A percentile compares a stretch with the other conserved stretches of the same genome.
Evolutionary conservation across 1,139 yeast genomes (phyloP).

Genomic region (Nakaseomyces bracarensis): DNA sequence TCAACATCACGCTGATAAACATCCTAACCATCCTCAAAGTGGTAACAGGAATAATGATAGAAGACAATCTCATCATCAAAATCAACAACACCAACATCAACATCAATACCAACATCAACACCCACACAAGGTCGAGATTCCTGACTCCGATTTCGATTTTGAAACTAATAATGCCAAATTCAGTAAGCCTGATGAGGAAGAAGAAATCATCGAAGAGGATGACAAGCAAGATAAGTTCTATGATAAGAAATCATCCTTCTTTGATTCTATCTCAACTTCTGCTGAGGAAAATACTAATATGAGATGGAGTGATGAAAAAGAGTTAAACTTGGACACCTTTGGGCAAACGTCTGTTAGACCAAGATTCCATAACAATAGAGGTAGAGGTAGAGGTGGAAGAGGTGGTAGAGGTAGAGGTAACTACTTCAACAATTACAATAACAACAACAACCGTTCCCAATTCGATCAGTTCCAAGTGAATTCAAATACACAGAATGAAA

Average conservation of each 20-base stretch:
- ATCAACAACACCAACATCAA: too few species aligned
- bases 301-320: conserved; percentile 58
- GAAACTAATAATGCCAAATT: conserved; percentile 60
- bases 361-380: conserved; percentile 28
- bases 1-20: not conserved
- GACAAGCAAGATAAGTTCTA: conserved; percentile 36
- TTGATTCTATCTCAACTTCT: conserved; percentile 65
- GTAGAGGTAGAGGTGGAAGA: conserved; percentile 34
- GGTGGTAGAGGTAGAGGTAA: conserved; percentile 30
- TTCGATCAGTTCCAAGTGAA: conserved; percentile 1
- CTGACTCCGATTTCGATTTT: conserved; percentile 52
- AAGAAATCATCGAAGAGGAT: conserved; percentile 8
- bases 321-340: conserved; percentile 51
- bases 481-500: conserved; percentile 4
- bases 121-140: conserved; percentile 26
- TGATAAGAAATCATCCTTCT: conserved; percentile 67
- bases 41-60: not conserved
- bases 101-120: too few species aligned
- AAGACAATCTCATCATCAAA: conserved; percentile 7
- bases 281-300: conserved; percentile 36
- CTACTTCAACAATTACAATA: not conserved
- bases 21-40: not conserved
- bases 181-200: conserved; percentile 27
- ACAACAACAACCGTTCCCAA: conserved; percentile 1
- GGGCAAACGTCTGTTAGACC: conserved; percentile 43